Percentiles rank a stretch among this genome's conserved stretches.
Conservation (phyloP, 2,329 filamentous ascomycete genomes). For the Tolypocladium tundrense region DNA sequence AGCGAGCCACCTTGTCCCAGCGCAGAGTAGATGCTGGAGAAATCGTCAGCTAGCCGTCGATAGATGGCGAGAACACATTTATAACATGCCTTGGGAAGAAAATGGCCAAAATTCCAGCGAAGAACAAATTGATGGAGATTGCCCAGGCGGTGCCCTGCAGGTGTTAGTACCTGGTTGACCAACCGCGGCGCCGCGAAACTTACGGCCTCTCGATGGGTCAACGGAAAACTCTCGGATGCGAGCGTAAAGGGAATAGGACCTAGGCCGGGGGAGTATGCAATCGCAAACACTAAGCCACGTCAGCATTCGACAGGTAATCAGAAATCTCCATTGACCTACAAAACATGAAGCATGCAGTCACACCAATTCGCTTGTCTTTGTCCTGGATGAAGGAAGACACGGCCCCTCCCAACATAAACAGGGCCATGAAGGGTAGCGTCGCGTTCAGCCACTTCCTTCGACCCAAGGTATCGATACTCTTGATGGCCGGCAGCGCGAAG, state of each 20-base stretch:
- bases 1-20: conserved; percentile 24
- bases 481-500: conserved; percentile 27
- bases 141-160: conserved; percentile 33
- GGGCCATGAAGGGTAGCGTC: conserved; percentile 32
- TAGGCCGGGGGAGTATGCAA: conserved; percentile 28
- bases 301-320: background rate
- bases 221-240: conserved; percentile 38
- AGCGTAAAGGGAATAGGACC: conserved; percentile 40
- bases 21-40: conserved; percentile 10
- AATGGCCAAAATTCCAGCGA: conserved; percentile 34
- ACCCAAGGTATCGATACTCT: conserved; percentile 25
- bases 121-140: conserved; percentile 35
- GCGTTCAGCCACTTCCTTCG: conserved; percentile 30
- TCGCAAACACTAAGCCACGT: conserved; percentile 22
- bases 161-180: conserved; percentile 2
- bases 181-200: background rate
- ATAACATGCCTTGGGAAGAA: conserved; percentile 22
- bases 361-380: conserved; percentile 10
- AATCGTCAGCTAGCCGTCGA: background rate
- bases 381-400: conserved; percentile 18
- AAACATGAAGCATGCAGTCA: conserved; percentile 27
- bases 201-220: conserved; percentile 36
- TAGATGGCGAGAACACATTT: background rate
- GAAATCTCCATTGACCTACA: conserved; percentile 4
- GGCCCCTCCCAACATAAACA: conserved; percentile 29